Base-by-base conservation (phyloP, 139 green algal genomes). In the Yamagishiella unicocca region DNA sequence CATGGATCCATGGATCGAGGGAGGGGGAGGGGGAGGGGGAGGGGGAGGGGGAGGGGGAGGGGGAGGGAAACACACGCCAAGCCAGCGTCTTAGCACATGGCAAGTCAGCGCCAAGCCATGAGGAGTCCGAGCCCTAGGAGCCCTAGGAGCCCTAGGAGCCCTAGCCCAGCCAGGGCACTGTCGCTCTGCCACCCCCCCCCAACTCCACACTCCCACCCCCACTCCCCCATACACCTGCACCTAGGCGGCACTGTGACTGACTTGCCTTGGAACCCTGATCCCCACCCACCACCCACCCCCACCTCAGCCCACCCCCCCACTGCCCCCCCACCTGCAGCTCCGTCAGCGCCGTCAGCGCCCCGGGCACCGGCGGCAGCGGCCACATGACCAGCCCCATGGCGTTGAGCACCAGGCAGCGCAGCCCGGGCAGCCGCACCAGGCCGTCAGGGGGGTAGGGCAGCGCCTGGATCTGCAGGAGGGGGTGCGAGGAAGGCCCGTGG, bases 311-410 rank as follows among this genome's bases (percentile, higher is more conserved):
- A n/a, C n/a, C n/a, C n/a, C n/a, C 50, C 50, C 50, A 58, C 14
- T 55, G 70, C 24, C 80, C 19, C 0, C 43, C 33, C 50, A 90
- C 42, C 42, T 89, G 72, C 77, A 94, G 67, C 33, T 90, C 82
- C 46, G 64, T 77, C 53, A 94, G 79, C 29, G 27, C 25, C 4
- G 73, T 42, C 83, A 94, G 45, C 24, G 73, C 54, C 54, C 78
- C 50, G 17, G 55, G 4, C 22, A 25, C 1, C n/a, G 62, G 17
- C 4, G 72, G 67, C 58, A 94, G 83, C 25, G 91, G 91, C 91
- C 91, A 94, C 7, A 33, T 27, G 0, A 29, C 43, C 10, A 94
- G 62, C 27, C 80, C 82, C 84, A 89, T 62, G 77, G 46, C 74
- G 55, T 83, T 85, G 24, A 92, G 74, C 40, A 58, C 6, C 50